Evolutionary conservation across 2,329 filamentous ascomycete genomes (phyloP).

Genomic region (Fusarium oligoseptatum): DNA sequence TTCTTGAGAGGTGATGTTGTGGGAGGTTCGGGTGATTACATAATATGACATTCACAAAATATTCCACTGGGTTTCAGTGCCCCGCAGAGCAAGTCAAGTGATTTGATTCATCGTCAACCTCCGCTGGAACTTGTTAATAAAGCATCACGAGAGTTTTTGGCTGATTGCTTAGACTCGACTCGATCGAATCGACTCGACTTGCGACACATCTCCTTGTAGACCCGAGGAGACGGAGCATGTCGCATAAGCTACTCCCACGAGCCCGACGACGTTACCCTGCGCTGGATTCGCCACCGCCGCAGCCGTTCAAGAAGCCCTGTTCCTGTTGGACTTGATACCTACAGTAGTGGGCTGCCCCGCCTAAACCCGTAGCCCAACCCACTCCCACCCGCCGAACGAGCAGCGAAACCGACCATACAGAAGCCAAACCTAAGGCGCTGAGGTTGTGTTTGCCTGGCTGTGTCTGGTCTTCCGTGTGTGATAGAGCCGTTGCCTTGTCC

Average conservation of each 20-base stretch:
- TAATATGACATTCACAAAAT: constrained; percentile 49
- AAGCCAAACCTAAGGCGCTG: constrained; percentile 19
- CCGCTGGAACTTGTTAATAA: not conserved
- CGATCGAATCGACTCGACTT: not conserved
- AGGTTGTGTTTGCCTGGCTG: constrained; percentile 15
- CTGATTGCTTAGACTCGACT: not conserved
- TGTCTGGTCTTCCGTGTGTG: constrained; percentile 2
- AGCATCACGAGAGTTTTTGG: not conserved
- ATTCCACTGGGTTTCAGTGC: constrained; percentile 21
- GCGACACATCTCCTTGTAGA: not conserved
- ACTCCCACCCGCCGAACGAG: constrained; percentile 22
- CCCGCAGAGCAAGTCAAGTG: constrained; percentile 7
- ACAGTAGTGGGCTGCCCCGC: constrained; percentile 42
- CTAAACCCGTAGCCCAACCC: constrained; percentile 32
- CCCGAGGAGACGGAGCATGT: constrained; percentile 32
- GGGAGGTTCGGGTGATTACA: constrained; percentile 38
- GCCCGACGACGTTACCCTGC: constrained; percentile 32
- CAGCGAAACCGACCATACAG: constrained; percentile 29
- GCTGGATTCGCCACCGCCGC: constrained; percentile 45
- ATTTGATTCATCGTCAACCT: constrained; percentile 11
- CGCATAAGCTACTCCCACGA: constrained; percentile 29
- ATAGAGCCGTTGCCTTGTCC: constrained; percentile 31
- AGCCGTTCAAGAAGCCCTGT: constrained; percentile 22
- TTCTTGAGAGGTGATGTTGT: not conserved
- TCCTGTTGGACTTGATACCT: constrained; percentile 9